phyloP scores from a whole-genome alignment of 345 rosid genomes.

The Laguncularia racemosa region DNA sequence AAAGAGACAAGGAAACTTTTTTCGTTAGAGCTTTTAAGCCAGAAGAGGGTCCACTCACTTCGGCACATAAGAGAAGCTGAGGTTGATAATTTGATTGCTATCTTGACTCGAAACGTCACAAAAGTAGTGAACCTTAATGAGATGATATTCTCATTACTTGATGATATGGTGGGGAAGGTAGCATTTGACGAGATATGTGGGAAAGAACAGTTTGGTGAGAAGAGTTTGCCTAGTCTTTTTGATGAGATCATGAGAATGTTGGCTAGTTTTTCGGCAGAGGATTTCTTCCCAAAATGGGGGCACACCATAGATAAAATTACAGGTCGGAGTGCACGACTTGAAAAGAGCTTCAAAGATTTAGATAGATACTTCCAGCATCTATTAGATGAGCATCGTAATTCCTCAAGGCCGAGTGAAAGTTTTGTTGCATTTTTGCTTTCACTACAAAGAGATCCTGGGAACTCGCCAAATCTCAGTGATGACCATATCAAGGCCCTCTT shows the following conservation, averaged over 20 bases:
- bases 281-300: conserved; percentile 2
- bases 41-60: conserved; percentile 3
- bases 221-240: background rate
- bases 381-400: conserved; percentile 9
- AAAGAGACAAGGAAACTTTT: background rate
- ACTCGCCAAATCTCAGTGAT: background rate
- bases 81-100: background rate
- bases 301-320: background rate
- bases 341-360: background rate
- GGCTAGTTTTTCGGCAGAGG: background rate
- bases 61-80: background rate
- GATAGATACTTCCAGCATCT: conserved; percentile 3
- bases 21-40: conserved; percentile 4
- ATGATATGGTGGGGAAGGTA: background rate
- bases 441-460: background rate
- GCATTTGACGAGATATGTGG: background rate
- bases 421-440: conserved; percentile 6
- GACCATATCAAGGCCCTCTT: background rate
- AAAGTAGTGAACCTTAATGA: background rate
- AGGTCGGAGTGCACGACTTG: conserved; percentile 2
- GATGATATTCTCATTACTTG: background rate
- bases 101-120: background rate
- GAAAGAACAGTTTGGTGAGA: background rate
- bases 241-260: conserved; percentile 3
- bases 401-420: conserved; percentile 9